Base-by-base conservation (phyloP, 805 yeast genomes). In the Lipomyces sp. region DNA sequence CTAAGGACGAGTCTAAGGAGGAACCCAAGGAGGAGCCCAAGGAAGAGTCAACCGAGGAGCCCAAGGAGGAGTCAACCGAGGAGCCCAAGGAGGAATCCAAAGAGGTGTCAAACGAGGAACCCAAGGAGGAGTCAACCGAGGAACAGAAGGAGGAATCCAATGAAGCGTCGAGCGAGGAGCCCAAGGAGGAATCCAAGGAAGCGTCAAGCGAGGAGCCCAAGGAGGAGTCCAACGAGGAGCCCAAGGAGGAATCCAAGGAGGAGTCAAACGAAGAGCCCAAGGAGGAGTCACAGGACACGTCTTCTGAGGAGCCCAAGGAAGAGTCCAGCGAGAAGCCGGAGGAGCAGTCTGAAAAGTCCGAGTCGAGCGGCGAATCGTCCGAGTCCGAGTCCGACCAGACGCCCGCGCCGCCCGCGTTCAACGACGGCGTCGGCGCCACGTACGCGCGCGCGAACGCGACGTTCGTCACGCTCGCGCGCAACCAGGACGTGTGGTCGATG, bases 381-480 rank as follows among this genome's bases (percentile, higher is more conserved):
- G 45, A 32, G 45, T 42, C 36, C 21, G 24, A 24, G 3, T 32
- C 19, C 21, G 38, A 29, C 13, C 41, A 40, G 16, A 14, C 45
- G 4, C 40, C 45, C 23, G 50, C 45, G 14, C 45, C 44, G 5
- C 37, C 44, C 4, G 39, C 41, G n/a, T 40, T 40, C 19, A 40
- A 34, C 35, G 51, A 42, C 26, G 49, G 45, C 22, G 47, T 43
- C n/a, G 53, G 48, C 4, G 47, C 47, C 7, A 34, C 33, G 7
- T 53, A 55, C 31, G 36, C 33, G 39, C 55, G 56, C 23, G 61
- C 57, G 14, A 82, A 77, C 54, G 93, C 89, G 2, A 79, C 87
- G 0, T 75, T 86, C 61, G 78, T 84, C 58, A 79, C 88, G 0
- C 70, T 86, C 36, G 88, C 87, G 37, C 74, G 89, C 57, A 86